Percentiles rank a stretch among this genome's conserved stretches.
These are phyloP conservation scores for Dipteronia sinensis DNA, from an alignment of 345 rosid species.

Conservation along the genomic window DNA sequence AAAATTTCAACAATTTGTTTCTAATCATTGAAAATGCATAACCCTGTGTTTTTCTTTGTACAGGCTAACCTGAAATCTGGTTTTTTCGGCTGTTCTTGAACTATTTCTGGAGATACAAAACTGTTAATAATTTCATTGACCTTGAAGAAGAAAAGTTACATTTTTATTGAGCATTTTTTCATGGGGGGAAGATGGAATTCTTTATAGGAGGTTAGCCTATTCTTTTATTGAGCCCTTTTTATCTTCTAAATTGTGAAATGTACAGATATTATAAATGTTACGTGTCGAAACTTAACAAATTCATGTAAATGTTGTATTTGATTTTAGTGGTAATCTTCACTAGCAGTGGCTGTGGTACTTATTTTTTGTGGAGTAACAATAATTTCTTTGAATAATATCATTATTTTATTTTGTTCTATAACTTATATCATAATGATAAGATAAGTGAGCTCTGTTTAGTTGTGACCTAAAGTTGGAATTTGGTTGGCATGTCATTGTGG, in stretches of 20 bases:
- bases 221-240: neutral
- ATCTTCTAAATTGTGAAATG: neutral
- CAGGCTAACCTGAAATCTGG: neutral
- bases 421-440: too few species aligned
- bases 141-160: too few species aligned
- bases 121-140: conserved; percentile 1
- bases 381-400: neutral
- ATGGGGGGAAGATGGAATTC: neutral
- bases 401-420: neutral
- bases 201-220: neutral
- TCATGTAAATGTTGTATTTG: too few species aligned
- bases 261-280: too few species aligned
- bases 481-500: too few species aligned
- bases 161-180: too few species aligned
- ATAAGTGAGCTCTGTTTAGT: neutral
- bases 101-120: neutral
- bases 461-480: too few species aligned
- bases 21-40: too few species aligned
- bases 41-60: neutral
- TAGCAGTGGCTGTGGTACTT: neutral
- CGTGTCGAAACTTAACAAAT: too few species aligned
- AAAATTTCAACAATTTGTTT: neutral
- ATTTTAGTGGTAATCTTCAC: neutral
- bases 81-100: neutral
- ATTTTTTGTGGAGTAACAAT: neutral